These are phyloP conservation scores for Hortaea werneckii DNA, from an alignment of 2,329 filamentous ascomycete genomes.

Conservation along the genomic window DNA sequence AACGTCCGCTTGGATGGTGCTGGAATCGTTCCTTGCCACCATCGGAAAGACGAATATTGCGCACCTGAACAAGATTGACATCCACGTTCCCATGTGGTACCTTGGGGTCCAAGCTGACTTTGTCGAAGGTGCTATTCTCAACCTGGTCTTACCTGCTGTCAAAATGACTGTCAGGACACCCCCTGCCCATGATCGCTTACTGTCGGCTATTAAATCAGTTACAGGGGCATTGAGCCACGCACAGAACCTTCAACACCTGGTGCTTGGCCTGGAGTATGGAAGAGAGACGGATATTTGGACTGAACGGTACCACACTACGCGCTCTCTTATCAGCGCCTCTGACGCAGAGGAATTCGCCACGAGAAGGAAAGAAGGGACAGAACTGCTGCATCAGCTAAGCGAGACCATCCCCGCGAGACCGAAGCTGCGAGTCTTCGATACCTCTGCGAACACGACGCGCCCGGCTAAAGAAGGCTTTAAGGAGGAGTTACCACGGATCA, in stretches of 20 bases:
- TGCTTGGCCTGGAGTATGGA: slow-evolving; percentile 9
- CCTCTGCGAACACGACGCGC: slow-evolving; percentile 3
- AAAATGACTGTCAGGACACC: slow-evolving; percentile 9
- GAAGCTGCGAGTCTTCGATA: slow-evolving; percentile 2
- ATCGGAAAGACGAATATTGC: slow-evolving; percentile 8
- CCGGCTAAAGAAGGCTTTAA: slow-evolving; percentile 8
- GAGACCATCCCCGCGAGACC: slow-evolving; percentile 2
- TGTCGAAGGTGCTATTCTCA: slow-evolving; percentile 12
- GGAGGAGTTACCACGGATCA: slow-evolving; percentile 3
- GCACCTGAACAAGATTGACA: slow-evolving; percentile 6
- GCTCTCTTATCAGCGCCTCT: slow-evolving; percentile 3
- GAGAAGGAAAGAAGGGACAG: slow-evolving; percentile 9
- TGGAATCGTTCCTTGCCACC: slow-evolving; percentile 12
- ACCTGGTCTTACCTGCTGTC: slow-evolving; percentile 12
- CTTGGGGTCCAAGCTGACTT: slow-evolving; percentile 9
- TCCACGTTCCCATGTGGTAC: slow-evolving; percentile 12
- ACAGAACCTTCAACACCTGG: slow-evolving; percentile 3
- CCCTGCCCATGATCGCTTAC: slow-evolving; percentile 9
- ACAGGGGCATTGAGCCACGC: background rate
- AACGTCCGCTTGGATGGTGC: slow-evolving; percentile 11
- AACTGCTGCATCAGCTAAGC: slow-evolving; percentile 6
- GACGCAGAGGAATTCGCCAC: slow-evolving; percentile 8
- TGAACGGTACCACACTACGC: slow-evolving; percentile 6
- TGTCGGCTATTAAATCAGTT: slow-evolving; percentile 8
- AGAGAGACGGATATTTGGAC: slow-evolving; percentile 9